Evolutionary conservation across 257 asterid species (phyloP), one percentile per base, ranked within the genome.

Genomic region (Penstemon eatonii): DNA sequence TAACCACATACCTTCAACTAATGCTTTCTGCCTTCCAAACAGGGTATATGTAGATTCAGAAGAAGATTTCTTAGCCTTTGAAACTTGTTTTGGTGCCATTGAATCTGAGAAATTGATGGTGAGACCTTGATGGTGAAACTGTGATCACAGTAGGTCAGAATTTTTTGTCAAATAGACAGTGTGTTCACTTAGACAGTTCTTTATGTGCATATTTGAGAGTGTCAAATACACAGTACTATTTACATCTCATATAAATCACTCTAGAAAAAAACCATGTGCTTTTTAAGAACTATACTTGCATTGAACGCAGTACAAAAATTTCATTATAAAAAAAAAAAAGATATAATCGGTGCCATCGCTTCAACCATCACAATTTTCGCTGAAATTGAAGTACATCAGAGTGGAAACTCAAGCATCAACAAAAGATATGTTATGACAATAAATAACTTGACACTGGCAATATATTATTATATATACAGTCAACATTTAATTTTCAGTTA

Each of bases 331-430:
- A 0, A 47, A 47, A 0, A 47, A 8, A 47, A 15, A 15, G 25
- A 60, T 49, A 60, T 7, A 45, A 15, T 33, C 7, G 37, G 44
- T 53, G 36, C 68, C 43, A 56, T 41, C 19, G 72, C 56, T 58
- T 65, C 66, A 42, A 53, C 41, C 67, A 45, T 39, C 56, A 4
- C 46, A 13, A 46, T 65, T 62, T 73, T 51, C 7, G 25, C 46
- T 58, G 69, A 69, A 40, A 41, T 49, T 33, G 59, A 69, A 66
- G 47, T 61, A 46, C 19, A 36, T 57, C 13, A 36, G 43, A 39
- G 51, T 47, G 47, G 66, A 54, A 25, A 44, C 15, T 37, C 64
- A 53, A 43, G 15, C 56, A 39, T 33, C 40, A 55, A 47, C 18
- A 25, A 43, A 47, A 60, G 10, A 15, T 15, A 15, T 15, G 12